Evolutionary conservation across 2,329 filamentous ascomycete species (phyloP).

Genomic region (Cercospora janseana): DNA sequence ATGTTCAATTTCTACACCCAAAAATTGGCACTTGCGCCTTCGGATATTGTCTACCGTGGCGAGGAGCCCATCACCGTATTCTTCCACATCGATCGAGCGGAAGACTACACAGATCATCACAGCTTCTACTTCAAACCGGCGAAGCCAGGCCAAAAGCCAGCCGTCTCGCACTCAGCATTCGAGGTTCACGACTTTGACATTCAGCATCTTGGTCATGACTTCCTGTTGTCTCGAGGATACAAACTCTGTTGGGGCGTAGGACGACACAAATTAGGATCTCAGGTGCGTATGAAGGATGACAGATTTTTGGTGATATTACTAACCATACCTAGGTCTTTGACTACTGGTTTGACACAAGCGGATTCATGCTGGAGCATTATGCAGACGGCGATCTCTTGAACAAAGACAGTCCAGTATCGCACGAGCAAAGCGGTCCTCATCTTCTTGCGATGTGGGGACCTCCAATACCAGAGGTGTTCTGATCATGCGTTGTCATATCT

Average conservation of each 20-base stretch:
- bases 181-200: conserved; percentile 72
- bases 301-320: neutral
- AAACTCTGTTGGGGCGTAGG: conserved; percentile 68
- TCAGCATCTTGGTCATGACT: conserved; percentile 68
- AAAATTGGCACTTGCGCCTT: conserved; percentile 50
- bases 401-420: conserved; percentile 46
- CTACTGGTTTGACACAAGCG: conserved; percentile 57
- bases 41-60: conserved; percentile 39
- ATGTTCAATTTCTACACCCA: conserved; percentile 41
- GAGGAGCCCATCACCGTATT: conserved; percentile 40
- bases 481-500: too few species aligned
- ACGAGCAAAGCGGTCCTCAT: conserved; percentile 39
- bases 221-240: conserved; percentile 46
- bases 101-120: conserved; percentile 55
- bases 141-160: conserved; percentile 31
- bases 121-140: conserved; percentile 50
- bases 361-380: conserved; percentile 46
- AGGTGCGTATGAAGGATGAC: neutral
- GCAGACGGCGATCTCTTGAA: conserved; percentile 68
- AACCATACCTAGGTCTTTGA: conserved; percentile 56
- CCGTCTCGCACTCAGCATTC: conserved; percentile 66
- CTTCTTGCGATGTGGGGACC: conserved; percentile 35
- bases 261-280: conserved; percentile 36
- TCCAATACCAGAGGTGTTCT: conserved; percentile 29
- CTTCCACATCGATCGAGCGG: conserved; percentile 55